Evolutionary conservation across 805 yeast genomes (phyloP).

Genomic region (Metschnikowia proteae): DNA sequence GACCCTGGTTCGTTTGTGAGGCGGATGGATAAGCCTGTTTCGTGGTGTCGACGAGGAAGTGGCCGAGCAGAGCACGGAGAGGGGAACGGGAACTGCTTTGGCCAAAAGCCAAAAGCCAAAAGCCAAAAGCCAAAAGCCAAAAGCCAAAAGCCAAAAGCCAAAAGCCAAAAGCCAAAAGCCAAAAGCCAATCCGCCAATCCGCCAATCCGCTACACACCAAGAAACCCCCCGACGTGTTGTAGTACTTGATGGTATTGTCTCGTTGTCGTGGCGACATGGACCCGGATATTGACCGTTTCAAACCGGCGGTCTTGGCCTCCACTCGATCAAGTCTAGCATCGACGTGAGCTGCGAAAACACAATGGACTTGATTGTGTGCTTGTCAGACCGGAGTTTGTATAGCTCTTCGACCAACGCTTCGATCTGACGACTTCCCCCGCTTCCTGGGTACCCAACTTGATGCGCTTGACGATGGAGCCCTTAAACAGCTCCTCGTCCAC

Average conservation of each 20-base stretch:
- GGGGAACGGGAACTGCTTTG: too few relatives aligned
- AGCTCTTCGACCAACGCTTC: constrained; percentile 95
- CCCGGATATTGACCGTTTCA: constrained; percentile 95
- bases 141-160: too few relatives aligned
- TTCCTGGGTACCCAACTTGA: constrained; percentile 67
- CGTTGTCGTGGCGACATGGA: constrained; percentile 96
- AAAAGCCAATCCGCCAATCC: too few relatives aligned
- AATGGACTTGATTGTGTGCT: constrained; percentile 87
- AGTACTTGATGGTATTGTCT: constrained; percentile 83
- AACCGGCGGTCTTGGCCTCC: constrained; percentile 94
- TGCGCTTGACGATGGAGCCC: constrained; percentile 77
- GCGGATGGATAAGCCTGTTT: too few relatives aligned
- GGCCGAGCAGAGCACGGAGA: too few relatives aligned
- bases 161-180: too few relatives aligned
- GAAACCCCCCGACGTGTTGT: constrained; percentile 85
- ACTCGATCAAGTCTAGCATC: constrained; percentile 92
- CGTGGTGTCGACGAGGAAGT: too few relatives aligned
- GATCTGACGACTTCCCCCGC: constrained; percentile 90
- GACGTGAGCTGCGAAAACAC: constrained; percentile 97
- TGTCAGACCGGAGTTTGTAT: constrained; percentile 79
- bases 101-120: too few relatives aligned
- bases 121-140: too few relatives aligned
- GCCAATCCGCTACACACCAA: too few relatives aligned
- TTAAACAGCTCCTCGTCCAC: constrained; percentile 58
- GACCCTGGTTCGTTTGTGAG: too few relatives aligned